phyloP scores from a whole-genome alignment of 495 filamentous ascomycete species.

The Gamarada debralockiae region DNA sequence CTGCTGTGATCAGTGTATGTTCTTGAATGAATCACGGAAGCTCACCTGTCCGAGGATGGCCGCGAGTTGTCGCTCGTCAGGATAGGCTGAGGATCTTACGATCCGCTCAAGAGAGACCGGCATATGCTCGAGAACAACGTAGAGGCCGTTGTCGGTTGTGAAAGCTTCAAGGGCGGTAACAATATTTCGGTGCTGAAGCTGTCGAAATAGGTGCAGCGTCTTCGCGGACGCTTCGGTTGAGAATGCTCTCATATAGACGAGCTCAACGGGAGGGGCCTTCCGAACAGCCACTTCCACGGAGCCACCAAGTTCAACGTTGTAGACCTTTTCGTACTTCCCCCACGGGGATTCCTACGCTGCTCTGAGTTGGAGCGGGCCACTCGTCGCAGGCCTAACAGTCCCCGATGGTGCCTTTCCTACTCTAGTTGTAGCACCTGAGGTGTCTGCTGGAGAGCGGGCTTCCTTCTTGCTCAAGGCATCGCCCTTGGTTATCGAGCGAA shows the following conservation, averaged over 20 bases:
- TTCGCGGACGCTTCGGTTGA: slow-evolving; percentile 4
- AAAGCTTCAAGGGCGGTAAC: slow-evolving; percentile 18
- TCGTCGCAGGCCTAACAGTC: slow-evolving; percentile 9
- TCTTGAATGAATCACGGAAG: slow-evolving; percentile 4
- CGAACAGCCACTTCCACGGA: slow-evolving; percentile 13
- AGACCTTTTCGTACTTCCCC: slow-evolving; percentile 12
- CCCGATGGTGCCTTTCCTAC: slow-evolving; percentile 1
- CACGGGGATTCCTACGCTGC: slow-evolving; percentile 8
- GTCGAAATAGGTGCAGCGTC: slow-evolving; percentile 5
- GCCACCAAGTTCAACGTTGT: slow-evolving; percentile 12
- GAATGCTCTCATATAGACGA: slow-evolving; percentile 13
- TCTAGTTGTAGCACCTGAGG: background rate
- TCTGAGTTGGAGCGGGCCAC: slow-evolving; percentile 7
- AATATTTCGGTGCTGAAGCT: slow-evolving; percentile 17
- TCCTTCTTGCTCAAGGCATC: slow-evolving; percentile 10
- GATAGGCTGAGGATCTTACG: slow-evolving; percentile 19
- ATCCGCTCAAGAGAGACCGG: slow-evolving; percentile 24
- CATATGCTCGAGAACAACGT: slow-evolving; percentile 22
- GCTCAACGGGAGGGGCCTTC: slow-evolving; percentile 12
- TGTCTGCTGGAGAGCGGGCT: slow-evolving; percentile 5
- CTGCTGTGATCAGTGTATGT: slow-evolving; percentile 14
- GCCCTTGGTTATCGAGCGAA: slow-evolving; percentile 4
- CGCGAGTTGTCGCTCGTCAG: slow-evolving; percentile 25
- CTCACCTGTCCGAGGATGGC: slow-evolving; percentile 28
- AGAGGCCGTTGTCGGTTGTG: slow-evolving; percentile 12